A percentile compares a stretch with the other conserved stretches of the same genome.
phyloP scores from a whole-genome alignment of 2,329 filamentous ascomycete genomes.

The Colletotrichum viniferum region DNA sequence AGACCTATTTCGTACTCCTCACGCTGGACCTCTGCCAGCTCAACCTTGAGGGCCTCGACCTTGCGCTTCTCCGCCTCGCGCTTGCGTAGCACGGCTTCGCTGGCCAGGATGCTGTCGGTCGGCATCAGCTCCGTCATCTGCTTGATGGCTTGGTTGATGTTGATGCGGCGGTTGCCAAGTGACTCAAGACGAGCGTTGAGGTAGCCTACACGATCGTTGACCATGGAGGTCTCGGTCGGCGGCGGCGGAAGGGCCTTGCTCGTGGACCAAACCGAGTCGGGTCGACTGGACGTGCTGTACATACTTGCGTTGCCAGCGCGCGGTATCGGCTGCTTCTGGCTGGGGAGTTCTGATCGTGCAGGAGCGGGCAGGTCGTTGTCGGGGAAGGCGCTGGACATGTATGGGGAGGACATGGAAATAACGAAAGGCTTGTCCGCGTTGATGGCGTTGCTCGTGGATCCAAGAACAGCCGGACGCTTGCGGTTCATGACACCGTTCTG shows the following conservation, averaged over 20 bases:
- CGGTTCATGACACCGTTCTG: conserved; percentile 43
- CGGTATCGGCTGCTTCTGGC: conserved; percentile 8
- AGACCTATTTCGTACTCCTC: conserved; percentile 82
- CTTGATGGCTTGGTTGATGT: conserved; percentile 73
- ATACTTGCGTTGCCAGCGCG: conserved; percentile 1
- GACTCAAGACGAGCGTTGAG: conserved; percentile 70
- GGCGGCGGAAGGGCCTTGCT: conserved; percentile 66
- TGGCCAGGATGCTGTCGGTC: conserved; percentile 69
- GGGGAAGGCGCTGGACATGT: conserved; percentile 31
- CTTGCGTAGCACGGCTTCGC: conserved; percentile 63
- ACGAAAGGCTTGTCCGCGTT: conserved; percentile 30
- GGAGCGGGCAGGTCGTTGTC: conserved; percentile 10
- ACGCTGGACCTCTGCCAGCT: conserved; percentile 74
- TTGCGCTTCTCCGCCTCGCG: conserved; percentile 66
- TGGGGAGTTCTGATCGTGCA: conserved; percentile 17
- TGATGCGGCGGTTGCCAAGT: conserved; percentile 70
- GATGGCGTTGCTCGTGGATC: conserved; percentile 22
- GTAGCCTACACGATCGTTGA: conserved; percentile 67
- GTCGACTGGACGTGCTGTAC: conserved; percentile 13
- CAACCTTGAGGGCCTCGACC: conserved; percentile 67
- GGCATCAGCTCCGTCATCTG: conserved; percentile 83
- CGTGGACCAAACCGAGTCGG: conserved; percentile 38
- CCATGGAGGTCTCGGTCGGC: conserved; percentile 61
- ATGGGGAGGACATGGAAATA: conserved; percentile 38
- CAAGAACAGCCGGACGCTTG: conserved; percentile 36